Base-by-base conservation (phyloP, 139 green algal species). In the Pseudopediastrum boryanum region DNA sequence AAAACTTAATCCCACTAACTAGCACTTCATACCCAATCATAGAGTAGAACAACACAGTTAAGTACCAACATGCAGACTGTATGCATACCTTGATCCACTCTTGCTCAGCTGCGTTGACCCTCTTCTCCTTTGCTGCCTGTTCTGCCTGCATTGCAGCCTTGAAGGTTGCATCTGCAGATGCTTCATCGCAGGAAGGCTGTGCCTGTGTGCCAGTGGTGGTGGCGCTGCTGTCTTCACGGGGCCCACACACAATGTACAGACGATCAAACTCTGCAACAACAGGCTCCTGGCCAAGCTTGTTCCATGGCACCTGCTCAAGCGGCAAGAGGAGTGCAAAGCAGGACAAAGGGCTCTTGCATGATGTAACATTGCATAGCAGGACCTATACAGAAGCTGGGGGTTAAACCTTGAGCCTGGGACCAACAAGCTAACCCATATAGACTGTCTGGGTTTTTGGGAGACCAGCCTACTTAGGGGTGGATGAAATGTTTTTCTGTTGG, bases 181-280 rank as follows among this genome's bases (percentile, higher is more conserved):
- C n/a, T n/a, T 65, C 35, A 6, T 51, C 72, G 38, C 72, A 56
- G 25, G 6, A 33, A 54, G 23, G 31, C 33, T 31, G 7, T 35
- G 38, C 64, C 66, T 76, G 66, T 5, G 13, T 44, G 21, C 4
- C 73, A 27, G 58, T 29, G 6, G 50, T 43, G 2, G 29, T 59
- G 19, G 2, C n/a, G 74, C 69, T 81, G 29, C 77, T 68, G 33
- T 85, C 75, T 25, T 87, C 73, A 27, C 80, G 85, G 35, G 94
- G 94, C 0, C 73, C 84, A 2, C 93, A 95, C 50, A 99, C 79
- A 12, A 98, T 78, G 83, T 95, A 99, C 13, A 99, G 89, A 4
- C 92, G 83, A 84, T 99, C 96, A 43, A 99, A 89, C 71, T 95
- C 89, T 9, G 96, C 94, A 10, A 98, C 77, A 35, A 99, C 96